phyloP scores from a whole-genome alignment of 2,329 filamentous ascomycete species.

The Talaromyces albobiverticillius region DNA sequence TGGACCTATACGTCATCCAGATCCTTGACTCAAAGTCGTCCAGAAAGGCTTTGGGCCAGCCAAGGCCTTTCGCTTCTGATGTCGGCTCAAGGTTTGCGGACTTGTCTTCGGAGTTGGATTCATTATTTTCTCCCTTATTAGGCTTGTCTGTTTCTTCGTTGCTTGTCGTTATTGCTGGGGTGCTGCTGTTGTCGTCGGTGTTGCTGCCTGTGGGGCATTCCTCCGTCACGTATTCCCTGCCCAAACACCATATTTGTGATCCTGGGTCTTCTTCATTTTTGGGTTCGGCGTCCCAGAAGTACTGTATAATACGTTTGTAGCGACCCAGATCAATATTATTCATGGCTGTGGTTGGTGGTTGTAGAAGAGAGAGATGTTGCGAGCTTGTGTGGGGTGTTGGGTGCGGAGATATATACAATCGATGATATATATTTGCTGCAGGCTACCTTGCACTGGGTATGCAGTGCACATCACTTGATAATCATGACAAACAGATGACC shows the following conservation, averaged over 20 bases:
- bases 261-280: slow-evolving; percentile 69
- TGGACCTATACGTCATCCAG: slow-evolving; percentile 95
- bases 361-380: neutral
- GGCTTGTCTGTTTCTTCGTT: neutral
- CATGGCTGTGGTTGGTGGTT: slow-evolving; percentile 40
- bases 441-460: neutral
- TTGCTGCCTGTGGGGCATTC: slow-evolving; percentile 6
- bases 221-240: slow-evolving; percentile 51
- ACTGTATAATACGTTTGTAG: slow-evolving; percentile 79
- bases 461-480: slow-evolving; percentile 5
- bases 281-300: slow-evolving; percentile 88
- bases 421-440: neutral
- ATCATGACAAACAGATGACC: neutral
- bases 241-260: slow-evolving; percentile 81
- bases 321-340: slow-evolving; percentile 71
- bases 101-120: too few species aligned
- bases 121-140: neutral
- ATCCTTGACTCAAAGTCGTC: slow-evolving; percentile 89
- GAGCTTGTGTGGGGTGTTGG: slow-evolving; percentile 7
- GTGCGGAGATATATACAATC: slow-evolving; percentile 12
- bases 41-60: slow-evolving; percentile 83
- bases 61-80: slow-evolving; percentile 31
- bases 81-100: neutral
- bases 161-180: neutral
- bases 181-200: slow-evolving; percentile 12